Base-by-base conservation (phyloP, 1,284 basidiomycete genomes). In the Mycena citricolor region DNA sequence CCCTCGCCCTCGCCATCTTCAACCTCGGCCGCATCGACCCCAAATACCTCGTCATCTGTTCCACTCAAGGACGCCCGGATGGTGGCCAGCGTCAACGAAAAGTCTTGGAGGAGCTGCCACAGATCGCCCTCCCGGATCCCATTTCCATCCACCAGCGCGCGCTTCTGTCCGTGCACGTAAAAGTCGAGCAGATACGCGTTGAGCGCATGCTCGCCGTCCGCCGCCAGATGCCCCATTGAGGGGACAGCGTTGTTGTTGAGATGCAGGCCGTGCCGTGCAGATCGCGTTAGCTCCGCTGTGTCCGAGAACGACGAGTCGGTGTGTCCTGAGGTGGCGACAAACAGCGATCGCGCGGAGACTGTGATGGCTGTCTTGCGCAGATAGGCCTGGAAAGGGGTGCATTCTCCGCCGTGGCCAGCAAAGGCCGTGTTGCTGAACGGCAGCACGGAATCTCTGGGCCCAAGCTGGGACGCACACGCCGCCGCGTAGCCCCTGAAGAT, bases 131-230 rank as follows among this genome's bases (percentile, higher is more conserved):
- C 59, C 19, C 80, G 63, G 32, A 84, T 78, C 1, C 71, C 77
- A 47, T 84, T 84, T 3, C 77, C 79, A 0, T 54, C 50, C 8
- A 63, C 66, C 37, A 85, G 60, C 0, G 77, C 65, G 0, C 63
- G 54, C 6, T 68, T 64, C 54, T 82, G 79, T 0, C 83, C 83
- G 49, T 86, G 83, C 1, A 57, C 72, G 58, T 74, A 85, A 61
- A 84, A 86, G 57, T 86, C 84, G 42, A 76, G 65, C 4, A 84
- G 60, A 55, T 83, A 83, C 0, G 81, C 83, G 47, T 86, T 86
- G 31, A 82, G 66, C 17, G 67, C 61, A 49, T 65, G 57, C 32
- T 62, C 59, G 19, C 43, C 39, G 4, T 53, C 36, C 8, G 54
- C 55, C 16, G 67, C 61, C 54, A 81, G 64, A 32, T 61, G 54